phyloP scores from a whole-genome alignment of 352 stramenopile species.

The Phytophthora fragariae region DNA sequence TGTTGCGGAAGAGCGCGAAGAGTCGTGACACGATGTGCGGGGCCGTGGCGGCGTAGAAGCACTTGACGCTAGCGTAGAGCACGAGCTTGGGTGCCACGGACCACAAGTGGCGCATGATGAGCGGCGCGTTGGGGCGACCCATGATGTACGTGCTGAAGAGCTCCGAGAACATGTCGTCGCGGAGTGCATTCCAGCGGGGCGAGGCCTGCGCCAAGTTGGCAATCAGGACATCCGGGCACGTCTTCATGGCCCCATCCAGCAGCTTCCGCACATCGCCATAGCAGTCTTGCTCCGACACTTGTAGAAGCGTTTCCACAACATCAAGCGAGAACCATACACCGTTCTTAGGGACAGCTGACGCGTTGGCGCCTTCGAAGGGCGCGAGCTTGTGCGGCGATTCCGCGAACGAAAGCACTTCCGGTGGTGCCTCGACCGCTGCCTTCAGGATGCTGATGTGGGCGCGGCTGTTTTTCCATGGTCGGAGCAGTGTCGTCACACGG shows the following conservation, averaged over 20 bases:
- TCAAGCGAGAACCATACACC: conserved; percentile 90
- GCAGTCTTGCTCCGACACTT: conserved; percentile 84
- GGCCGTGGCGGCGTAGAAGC: conserved; percentile 82
- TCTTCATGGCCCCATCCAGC: conserved; percentile 83
- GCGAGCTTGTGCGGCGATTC: conserved; percentile 84
- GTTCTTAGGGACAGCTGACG: conserved; percentile 85
- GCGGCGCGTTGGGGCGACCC: conserved; percentile 82
- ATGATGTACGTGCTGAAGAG: conserved; percentile 90
- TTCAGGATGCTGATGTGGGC: conserved; percentile 82
- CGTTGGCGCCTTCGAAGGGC: conserved; percentile 88
- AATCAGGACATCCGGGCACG: conserved; percentile 86
- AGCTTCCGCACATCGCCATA: conserved; percentile 87
- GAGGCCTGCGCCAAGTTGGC: conserved; percentile 84
- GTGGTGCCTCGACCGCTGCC: conserved; percentile 81
- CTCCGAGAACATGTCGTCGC: conserved; percentile 89
- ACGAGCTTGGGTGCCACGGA: conserved; percentile 88
- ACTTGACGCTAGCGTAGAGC: conserved; percentile 88
- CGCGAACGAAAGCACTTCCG: conserved; percentile 81
- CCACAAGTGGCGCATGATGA: conserved; percentile 91
- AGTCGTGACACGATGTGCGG: conserved; percentile 84
- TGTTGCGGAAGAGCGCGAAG: conserved; percentile 88
- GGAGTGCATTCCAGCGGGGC: conserved; percentile 82
- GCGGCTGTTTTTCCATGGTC: conserved; percentile 81
- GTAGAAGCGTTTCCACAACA: conserved; percentile 81
- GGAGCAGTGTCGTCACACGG: conserved; percentile 71